Evolutionary conservation across 2,329 filamentous ascomycete species (phyloP).

Genomic region (Rhinocladiella similis): DNA sequence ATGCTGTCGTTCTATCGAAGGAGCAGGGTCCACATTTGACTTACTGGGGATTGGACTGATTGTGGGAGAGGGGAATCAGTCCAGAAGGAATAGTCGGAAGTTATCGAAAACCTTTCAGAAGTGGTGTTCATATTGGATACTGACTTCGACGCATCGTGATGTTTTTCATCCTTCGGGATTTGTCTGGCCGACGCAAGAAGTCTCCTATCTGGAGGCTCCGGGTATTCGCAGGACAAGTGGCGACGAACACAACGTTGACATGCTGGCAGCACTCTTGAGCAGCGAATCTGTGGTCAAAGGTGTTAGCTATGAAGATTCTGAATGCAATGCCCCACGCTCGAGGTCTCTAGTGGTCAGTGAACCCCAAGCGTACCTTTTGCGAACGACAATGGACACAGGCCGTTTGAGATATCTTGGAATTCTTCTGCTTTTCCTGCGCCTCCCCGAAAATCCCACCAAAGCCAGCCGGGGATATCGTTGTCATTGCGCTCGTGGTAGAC

Average conservation of each 20-base stretch:
- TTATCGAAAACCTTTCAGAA: not conserved
- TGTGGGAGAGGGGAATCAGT: no score
- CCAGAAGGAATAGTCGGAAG: no score
- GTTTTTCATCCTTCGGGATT: not conserved
- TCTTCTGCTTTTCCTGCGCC: not conserved
- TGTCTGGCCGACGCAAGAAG: not conserved
- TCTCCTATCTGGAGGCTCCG: not conserved
- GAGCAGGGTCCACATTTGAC: no score
- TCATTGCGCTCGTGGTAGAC: no score
- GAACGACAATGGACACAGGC: not conserved
- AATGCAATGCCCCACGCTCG: no score
- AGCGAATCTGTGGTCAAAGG: not conserved
- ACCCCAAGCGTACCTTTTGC: not conserved
- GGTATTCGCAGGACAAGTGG: not conserved
- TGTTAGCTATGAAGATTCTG: no score
- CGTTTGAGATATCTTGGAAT: not conserved
- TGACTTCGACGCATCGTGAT: not conserved
- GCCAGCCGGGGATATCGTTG: no score
- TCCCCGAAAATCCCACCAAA: no score
- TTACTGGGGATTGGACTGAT: no score
- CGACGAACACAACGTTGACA: not conserved
- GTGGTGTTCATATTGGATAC: not conserved
- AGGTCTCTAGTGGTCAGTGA: no score
- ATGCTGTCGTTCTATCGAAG: no score
- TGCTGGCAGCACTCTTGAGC: not conserved